phyloP scores from a whole-genome alignment of 1,284 basidiomycete genomes.

The Polyporus tsugae region DNA sequence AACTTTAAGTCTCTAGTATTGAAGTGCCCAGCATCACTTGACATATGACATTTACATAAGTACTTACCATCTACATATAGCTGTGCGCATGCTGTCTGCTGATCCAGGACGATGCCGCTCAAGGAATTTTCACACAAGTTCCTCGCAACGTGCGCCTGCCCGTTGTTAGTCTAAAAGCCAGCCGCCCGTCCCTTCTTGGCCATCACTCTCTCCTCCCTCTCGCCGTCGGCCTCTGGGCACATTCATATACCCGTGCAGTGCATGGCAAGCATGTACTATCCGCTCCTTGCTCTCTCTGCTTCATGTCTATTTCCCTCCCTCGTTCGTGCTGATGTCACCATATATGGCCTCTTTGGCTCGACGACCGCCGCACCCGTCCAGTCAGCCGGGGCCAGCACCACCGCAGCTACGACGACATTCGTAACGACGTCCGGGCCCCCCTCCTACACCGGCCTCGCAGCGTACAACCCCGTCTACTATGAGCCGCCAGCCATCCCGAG shows the following conservation, averaged over 20 bases:
- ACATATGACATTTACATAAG: not conserved
- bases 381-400: constrained; percentile 7
- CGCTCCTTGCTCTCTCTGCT: constrained; percentile 27
- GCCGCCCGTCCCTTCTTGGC: not conserved
- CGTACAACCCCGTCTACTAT: constrained; percentile 35
- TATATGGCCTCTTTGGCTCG: constrained; percentile 30
- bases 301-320: constrained; percentile 23
- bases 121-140: not conserved
- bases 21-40: not conserved
- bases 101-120: not conserved
- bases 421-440: constrained; percentile 24
- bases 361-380: constrained; percentile 27
- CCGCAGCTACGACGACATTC: constrained; percentile 25
- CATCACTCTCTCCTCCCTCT: constrained; percentile 15
- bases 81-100: not conserved
- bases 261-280: constrained; percentile 25
- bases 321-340: constrained; percentile 24
- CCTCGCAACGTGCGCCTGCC: not conserved
- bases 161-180: constrained; percentile 1
- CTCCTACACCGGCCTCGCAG: constrained; percentile 32
- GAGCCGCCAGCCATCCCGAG: constrained; percentile 35
- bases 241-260: constrained; percentile 21
- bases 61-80: not conserved
- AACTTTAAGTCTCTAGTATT: no score
- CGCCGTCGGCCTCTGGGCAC: constrained; percentile 1